Percentiles rank a stretch among this genome's conserved stretches.
These are phyloP conservation scores for Rhizopus microsporus DNA, from an alignment of 371 early-diverging fungal species.

Conservation along the genomic window DNA sequence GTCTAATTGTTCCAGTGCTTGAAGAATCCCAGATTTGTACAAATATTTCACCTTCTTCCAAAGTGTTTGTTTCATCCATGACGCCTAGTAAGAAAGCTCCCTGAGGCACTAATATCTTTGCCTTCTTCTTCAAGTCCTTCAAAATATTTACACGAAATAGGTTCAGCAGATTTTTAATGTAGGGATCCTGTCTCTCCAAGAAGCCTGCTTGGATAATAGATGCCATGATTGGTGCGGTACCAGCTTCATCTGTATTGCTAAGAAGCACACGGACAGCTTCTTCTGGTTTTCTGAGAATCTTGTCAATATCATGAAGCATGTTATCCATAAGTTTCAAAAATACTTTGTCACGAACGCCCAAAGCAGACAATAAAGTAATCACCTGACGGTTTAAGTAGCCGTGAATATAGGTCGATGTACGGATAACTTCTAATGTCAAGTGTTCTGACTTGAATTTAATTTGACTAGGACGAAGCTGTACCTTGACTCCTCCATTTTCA, in stretches of 20 bases:
- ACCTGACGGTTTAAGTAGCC: slow-evolving; percentile 76
- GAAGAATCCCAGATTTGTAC: slow-evolving; percentile 49
- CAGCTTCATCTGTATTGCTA: slow-evolving; percentile 58
- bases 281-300: slow-evolving; percentile 40
- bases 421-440: slow-evolving; percentile 64
- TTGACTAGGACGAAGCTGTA: slow-evolving; percentile 69
- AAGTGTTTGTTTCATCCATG: slow-evolving; percentile 70
- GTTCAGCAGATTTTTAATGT: slow-evolving; percentile 56
- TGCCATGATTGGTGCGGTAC: slow-evolving; percentile 51
- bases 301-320: slow-evolving; percentile 47
- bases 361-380: slow-evolving; percentile 64
- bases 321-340: slow-evolving; percentile 53
- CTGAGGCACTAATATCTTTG: slow-evolving; percentile 67
- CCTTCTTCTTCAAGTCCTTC: slow-evolving; percentile 68
- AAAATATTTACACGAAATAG: slow-evolving; percentile 57
- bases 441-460: slow-evolving; percentile 68
- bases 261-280: slow-evolving; percentile 52
- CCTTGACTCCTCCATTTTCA: slow-evolving; percentile 30
- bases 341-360: slow-evolving; percentile 63
- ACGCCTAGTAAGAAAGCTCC: slow-evolving; percentile 78
- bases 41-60: slow-evolving; percentile 75
- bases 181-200: slow-evolving; percentile 54
- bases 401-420: slow-evolving; percentile 53
- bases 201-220: slow-evolving; percentile 64
- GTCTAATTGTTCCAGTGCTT: slow-evolving; percentile 12